A percentile compares a stretch with the other conserved stretches of the same genome.
phyloP scores from a whole-genome alignment of 306 rosid species.

The Prunus armeniaca region DNA sequence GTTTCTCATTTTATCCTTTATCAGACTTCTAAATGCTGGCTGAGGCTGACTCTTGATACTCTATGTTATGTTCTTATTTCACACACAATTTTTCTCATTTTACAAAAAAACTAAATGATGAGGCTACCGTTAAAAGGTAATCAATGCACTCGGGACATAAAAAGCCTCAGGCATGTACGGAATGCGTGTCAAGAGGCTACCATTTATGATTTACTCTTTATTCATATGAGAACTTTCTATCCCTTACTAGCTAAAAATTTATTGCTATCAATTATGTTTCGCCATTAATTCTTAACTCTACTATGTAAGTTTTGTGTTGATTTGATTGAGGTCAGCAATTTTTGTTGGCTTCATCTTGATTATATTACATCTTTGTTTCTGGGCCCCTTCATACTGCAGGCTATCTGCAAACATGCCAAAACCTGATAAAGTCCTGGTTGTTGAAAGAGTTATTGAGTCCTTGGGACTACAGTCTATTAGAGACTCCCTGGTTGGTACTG shows the following conservation, averaged over 20 bases:
- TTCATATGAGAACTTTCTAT: not conserved
- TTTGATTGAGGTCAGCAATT: conserved; percentile 3
- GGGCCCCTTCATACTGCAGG: conserved; percentile 38
- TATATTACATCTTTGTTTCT: conserved; percentile 23
- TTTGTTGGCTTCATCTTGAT: conserved; percentile 14
- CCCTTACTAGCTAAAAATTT: not conserved
- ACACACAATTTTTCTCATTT: not conserved
- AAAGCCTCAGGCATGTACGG: not conserved
- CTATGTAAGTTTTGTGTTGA: conserved; percentile 2
- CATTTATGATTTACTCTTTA: not conserved
- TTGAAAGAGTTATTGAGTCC: conserved; percentile 80
- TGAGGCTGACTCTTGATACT: not conserved
- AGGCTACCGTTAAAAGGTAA: not conserved
- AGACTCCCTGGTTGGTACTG: conserved; percentile 80
- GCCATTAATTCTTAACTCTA: not conserved
- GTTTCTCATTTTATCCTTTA: conserved; percentile 1
- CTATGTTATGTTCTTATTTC: not conserved
- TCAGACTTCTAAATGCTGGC: conserved; percentile 5
- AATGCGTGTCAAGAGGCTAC: not conserved
- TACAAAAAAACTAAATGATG: not conserved
- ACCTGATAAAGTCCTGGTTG: conserved; percentile 79
- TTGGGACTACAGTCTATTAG: conserved; percentile 77
- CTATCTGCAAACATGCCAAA: conserved; percentile 73
- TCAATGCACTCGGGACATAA: not conserved
- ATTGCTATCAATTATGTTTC: not conserved